Evolutionary conservation across 345 rosid genomes (phyloP).

Genomic region (Zanthoxylum bungeanum): DNA sequence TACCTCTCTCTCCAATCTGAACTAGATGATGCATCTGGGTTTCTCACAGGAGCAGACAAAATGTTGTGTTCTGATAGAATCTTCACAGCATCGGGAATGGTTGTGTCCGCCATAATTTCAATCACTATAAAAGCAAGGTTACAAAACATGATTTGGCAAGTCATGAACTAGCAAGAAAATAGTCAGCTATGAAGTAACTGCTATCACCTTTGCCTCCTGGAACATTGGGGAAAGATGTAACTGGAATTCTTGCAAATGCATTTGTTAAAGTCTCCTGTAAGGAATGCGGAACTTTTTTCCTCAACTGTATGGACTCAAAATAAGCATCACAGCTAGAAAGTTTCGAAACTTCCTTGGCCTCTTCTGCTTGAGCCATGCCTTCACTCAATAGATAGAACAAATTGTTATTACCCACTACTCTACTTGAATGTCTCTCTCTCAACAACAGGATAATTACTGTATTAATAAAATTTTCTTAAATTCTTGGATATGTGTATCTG

Average conservation of each 20-base stretch:
- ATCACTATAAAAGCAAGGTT: conserved; percentile 42
- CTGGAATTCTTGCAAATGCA: conserved; percentile 74
- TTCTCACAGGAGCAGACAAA: conserved; percentile 74
- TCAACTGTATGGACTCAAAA: conserved; percentile 65
- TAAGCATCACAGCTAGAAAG: conserved; percentile 60
- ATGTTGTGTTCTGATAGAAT: conserved; percentile 72
- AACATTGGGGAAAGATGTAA: conserved; percentile 75
- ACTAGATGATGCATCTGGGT: conserved; percentile 39
- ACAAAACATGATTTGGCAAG: not conserved
- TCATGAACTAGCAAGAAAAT: not conserved
- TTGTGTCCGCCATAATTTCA: conserved; percentile 69
- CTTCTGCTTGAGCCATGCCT: conserved; percentile 43
- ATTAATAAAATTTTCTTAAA: not conserved
- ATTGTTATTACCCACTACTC: not conserved
- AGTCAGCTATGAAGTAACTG: not conserved
- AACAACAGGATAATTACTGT: not conserved
- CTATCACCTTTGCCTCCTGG: conserved; percentile 70
- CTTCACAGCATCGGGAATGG: conserved; percentile 69
- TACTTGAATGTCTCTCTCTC: not conserved
- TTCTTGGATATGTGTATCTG: not conserved
- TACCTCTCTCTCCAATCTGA: conserved; percentile 76
- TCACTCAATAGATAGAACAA: not conserved
- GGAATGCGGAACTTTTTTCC: conserved; percentile 64
- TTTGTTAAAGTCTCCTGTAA: conserved; percentile 68
- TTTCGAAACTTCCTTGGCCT: conserved; percentile 20